Evolutionary conservation across 2,329 filamentous ascomycete species (phyloP).

Genomic region (Alternaria tenuissima): DNA sequence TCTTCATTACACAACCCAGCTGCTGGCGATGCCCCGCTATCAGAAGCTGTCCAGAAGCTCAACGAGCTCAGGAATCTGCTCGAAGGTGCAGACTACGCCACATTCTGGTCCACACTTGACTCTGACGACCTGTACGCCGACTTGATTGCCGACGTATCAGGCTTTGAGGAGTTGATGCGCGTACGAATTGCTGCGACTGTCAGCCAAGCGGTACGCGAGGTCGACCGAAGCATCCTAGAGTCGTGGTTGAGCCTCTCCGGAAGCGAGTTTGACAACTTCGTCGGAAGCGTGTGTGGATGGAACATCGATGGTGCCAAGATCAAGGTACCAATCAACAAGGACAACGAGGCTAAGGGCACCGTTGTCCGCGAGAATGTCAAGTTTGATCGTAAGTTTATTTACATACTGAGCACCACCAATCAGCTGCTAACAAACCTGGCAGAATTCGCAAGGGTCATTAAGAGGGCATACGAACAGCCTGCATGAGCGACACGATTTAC

Average conservation of each 20-base stretch:
- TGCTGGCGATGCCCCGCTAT: constrained; percentile 72
- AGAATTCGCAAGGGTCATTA: constrained; percentile 50
- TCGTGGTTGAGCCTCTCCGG: constrained; percentile 59
- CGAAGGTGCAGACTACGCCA: constrained; percentile 85
- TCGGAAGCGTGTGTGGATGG: constrained; percentile 75
- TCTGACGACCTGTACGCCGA: constrained; percentile 96
- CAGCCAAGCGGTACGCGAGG: constrained; percentile 83
- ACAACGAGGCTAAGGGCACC: constrained; percentile 88
- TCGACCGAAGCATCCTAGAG: constrained; percentile 60
- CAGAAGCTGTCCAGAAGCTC: constrained; percentile 91
- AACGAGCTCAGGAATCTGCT: constrained; percentile 84
- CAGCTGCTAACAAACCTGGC: constrained; percentile 21
- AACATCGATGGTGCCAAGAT: constrained; percentile 73
- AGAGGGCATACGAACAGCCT: constrained; percentile 49
- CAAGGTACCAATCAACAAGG: constrained; percentile 87
- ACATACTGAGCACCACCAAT: too few relatives aligned
- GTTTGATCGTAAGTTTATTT: constrained; percentile 69
- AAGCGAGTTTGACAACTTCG: constrained; percentile 59
- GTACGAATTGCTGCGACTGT: constrained; percentile 88
- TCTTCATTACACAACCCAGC: constrained; percentile 58
- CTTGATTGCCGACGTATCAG: constrained; percentile 89
- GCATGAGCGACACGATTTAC: constrained; percentile 35
- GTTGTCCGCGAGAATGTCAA: constrained; percentile 96
- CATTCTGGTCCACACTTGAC: constrained; percentile 93
- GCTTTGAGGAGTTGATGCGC: constrained; percentile 94